Conservation (phyloP, 306 rosid species). For the Cucurbita maxima region DNA sequence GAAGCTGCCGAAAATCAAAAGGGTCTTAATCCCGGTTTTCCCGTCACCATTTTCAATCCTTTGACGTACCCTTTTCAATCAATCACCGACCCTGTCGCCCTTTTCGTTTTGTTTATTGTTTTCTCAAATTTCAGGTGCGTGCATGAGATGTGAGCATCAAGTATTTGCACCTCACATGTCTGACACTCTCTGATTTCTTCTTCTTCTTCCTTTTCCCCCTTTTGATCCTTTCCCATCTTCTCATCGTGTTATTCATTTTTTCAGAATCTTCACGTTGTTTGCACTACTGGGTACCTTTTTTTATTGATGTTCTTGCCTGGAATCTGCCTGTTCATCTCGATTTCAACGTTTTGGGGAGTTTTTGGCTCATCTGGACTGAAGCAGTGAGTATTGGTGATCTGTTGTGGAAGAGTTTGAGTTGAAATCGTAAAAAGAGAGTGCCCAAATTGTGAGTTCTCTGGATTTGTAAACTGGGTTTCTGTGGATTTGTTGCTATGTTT, state of each 20-base stretch:
- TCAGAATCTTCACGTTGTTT: background rate
- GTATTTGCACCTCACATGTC: background rate
- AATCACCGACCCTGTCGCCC: conserved; percentile 1
- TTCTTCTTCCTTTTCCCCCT: background rate
- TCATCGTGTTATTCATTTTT: background rate
- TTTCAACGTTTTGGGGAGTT: background rate
- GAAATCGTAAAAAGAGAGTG: background rate
- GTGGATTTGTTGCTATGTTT: background rate
- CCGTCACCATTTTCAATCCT: background rate
- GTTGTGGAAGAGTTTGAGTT: background rate
- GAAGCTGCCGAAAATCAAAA: too few relatives aligned
- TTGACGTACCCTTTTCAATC: background rate
- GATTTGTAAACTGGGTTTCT: background rate
- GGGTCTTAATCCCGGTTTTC: too few relatives aligned
- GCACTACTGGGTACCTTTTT: background rate
- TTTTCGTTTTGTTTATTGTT: background rate
- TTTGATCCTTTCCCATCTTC: background rate
- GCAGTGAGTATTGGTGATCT: background rate
- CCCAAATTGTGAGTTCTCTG: background rate
- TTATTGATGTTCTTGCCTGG: background rate
- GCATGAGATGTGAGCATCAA: background rate
- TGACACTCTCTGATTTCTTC: background rate
- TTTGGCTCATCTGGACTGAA: background rate
- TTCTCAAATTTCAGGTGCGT: background rate
- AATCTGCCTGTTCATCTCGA: background rate